Conservation (phyloP, 2,329 filamentous ascomycete species). For the Colletotrichum salicis region DNA sequence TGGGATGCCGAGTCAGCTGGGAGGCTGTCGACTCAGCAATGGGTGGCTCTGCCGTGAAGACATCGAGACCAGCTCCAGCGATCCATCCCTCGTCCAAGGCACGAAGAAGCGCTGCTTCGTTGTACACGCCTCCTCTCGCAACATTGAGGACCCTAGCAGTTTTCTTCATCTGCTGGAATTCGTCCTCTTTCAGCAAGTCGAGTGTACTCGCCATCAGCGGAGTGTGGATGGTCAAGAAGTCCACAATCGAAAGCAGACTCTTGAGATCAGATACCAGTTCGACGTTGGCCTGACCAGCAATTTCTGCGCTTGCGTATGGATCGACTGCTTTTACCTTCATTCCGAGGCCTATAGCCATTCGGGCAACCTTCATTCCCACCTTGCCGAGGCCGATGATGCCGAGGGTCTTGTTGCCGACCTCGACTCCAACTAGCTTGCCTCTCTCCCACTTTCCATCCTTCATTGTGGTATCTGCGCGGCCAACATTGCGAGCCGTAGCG, state of each 20-base stretch:
- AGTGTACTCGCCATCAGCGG: slow-evolving; percentile 81
- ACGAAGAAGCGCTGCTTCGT: slow-evolving; percentile 77
- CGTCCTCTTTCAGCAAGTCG: slow-evolving; percentile 75
- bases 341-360: slow-evolving; percentile 80
- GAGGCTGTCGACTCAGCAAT: slow-evolving; percentile 64
- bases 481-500: slow-evolving; percentile 78
- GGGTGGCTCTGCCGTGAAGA: slow-evolving; percentile 81
- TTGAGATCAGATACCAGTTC: slow-evolving; percentile 67
- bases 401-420: slow-evolving; percentile 80
- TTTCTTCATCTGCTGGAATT: slow-evolving; percentile 77
- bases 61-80: slow-evolving; percentile 81
- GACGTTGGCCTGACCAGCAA: slow-evolving; percentile 76
- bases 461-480: slow-evolving; percentile 74
- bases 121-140: slow-evolving; percentile 82
- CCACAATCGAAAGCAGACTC: slow-evolving; percentile 72
- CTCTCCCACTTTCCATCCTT: slow-evolving; percentile 82
- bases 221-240: slow-evolving; percentile 85
- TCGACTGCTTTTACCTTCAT: slow-evolving; percentile 82
- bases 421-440: slow-evolving; percentile 78
- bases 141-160: slow-evolving; percentile 82
- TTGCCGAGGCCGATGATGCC: slow-evolving; percentile 85
- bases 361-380: slow-evolving; percentile 82
- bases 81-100: slow-evolving; percentile 78
- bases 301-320: slow-evolving; percentile 79
- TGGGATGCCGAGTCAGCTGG: slow-evolving; percentile 73